These are phyloP conservation scores for Ilex aquifolium DNA, from an alignment of 257 asterid species.

Conservation along the genomic window DNA sequence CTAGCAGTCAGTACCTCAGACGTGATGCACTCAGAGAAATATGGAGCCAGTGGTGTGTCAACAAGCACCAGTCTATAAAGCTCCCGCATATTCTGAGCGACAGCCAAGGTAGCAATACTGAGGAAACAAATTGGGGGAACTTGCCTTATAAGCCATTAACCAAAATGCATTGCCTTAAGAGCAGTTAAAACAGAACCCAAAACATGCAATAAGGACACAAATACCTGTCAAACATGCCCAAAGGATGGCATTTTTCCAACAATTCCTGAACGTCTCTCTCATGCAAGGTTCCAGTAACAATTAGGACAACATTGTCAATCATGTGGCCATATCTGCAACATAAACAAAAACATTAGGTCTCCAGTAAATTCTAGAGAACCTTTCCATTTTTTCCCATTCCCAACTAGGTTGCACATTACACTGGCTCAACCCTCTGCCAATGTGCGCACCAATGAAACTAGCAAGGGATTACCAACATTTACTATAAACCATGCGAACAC, in stretches of 20 bases:
- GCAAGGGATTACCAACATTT: neutral
- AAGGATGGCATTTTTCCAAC: conserved; percentile 91
- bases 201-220: conserved; percentile 7
- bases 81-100: conserved; percentile 96
- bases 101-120: conserved; percentile 88
- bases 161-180: conserved; percentile 6
- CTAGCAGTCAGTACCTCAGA: conserved; percentile 58
- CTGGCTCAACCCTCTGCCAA: neutral
- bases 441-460: neutral
- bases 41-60: conserved; percentile 94
- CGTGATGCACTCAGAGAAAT: conserved; percentile 89
- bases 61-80: conserved; percentile 90
- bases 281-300: conserved; percentile 93
- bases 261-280: conserved; percentile 94
- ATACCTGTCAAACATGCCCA: conserved; percentile 98
- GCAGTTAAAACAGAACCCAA: conserved; percentile 4
- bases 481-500: neutral
- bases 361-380: neutral
- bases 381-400: neutral
- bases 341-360: conserved; percentile 7
- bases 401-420: neutral
- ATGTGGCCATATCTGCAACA: conserved; percentile 80
- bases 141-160: neutral
- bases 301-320: conserved; percentile 91
- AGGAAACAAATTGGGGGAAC: conserved; percentile 15